Evolutionary conservation across 208 protist species (phyloP).

Genomic region (Trypanosoma conorhini): DNA sequence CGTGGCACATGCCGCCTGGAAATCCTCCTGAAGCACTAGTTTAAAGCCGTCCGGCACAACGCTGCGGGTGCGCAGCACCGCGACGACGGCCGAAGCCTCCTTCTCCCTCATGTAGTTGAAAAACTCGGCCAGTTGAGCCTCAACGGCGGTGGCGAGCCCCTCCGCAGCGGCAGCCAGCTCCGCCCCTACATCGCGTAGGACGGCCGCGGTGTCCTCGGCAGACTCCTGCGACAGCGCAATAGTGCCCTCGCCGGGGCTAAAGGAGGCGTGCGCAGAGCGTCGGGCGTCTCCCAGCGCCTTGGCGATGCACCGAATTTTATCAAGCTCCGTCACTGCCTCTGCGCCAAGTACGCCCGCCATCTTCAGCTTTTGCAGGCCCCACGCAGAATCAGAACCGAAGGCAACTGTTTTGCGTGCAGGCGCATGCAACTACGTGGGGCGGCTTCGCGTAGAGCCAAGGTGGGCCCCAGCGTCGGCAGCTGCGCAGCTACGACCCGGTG

Average conservation of each 20-base stretch:
- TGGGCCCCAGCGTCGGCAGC: background rate
- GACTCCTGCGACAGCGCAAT: slow-evolving; percentile 11
- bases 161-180: slow-evolving; percentile 26
- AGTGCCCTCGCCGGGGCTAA: background rate
- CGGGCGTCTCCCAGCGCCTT: background rate
- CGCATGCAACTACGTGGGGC: background rate
- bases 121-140: slow-evolving; percentile 58
- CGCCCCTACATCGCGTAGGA: slow-evolving; percentile 40
- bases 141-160: slow-evolving; percentile 38
- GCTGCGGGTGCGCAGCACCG: slow-evolving; percentile 14
- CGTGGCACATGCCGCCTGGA: background rate
- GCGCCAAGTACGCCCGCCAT: slow-evolving; percentile 7
- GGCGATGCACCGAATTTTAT: slow-evolving; percentile 2
- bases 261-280: background rate
- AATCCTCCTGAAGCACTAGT: background rate
- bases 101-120: slow-evolving; percentile 60
- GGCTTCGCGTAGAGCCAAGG: background rate
- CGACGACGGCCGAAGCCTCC: slow-evolving; percentile 22
- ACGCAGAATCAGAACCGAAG: slow-evolving; percentile 1
- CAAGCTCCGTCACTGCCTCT: slow-evolving; percentile 7
- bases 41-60: slow-evolving; percentile 29
- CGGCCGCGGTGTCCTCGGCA: slow-evolving; percentile 17
- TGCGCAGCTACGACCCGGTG: background rate
- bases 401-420: background rate
- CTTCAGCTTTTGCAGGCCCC: background rate